Percentiles rank a stretch among this genome's conserved stretches.
Evolutionary conservation across 2,329 filamentous ascomycete genomes (phyloP).

Genomic region (Nemania diffusa): DNA sequence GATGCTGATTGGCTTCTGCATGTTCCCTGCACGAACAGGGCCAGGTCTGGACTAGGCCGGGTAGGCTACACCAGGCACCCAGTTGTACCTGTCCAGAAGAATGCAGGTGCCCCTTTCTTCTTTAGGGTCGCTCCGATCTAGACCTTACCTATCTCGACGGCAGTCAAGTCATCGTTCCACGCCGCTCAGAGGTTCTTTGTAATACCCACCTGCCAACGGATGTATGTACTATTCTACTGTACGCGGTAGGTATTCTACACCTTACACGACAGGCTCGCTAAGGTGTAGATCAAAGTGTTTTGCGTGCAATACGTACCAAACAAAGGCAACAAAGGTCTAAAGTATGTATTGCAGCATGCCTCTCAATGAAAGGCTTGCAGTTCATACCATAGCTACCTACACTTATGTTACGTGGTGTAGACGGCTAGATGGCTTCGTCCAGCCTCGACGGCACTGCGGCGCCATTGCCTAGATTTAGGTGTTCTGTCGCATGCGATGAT

Average conservation of each 20-base stretch:
- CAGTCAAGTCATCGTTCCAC: background rate
- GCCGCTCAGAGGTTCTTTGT: background rate
- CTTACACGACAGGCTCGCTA: background rate
- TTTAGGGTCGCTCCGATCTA: slow-evolving; percentile 18
- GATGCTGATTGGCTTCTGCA: slow-evolving; percentile 5
- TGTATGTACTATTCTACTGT: background rate
- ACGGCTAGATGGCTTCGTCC: background rate
- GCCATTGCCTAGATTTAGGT: slow-evolving; percentile 19
- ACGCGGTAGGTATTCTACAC: background rate
- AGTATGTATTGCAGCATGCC: background rate
- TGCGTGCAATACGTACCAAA: too few species aligned
- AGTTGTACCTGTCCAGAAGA: background rate
- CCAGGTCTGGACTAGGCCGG: slow-evolving; percentile 11
- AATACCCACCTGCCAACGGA: background rate
- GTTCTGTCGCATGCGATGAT: slow-evolving; percentile 23
- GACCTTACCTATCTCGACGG: slow-evolving; percentile 12
- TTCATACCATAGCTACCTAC: background rate
- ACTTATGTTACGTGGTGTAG: background rate
- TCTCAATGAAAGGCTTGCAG: background rate
- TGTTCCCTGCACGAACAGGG: slow-evolving; percentile 13
- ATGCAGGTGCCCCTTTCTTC: slow-evolving; percentile 24
- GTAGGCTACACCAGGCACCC: slow-evolving; percentile 11
- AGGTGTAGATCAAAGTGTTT: too few species aligned
- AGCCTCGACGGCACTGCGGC: background rate
- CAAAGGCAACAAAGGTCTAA: background rate